Evolutionary conservation across 1,284 basidiomycete species (phyloP).

Genomic region (Termitomyces sp.): DNA sequence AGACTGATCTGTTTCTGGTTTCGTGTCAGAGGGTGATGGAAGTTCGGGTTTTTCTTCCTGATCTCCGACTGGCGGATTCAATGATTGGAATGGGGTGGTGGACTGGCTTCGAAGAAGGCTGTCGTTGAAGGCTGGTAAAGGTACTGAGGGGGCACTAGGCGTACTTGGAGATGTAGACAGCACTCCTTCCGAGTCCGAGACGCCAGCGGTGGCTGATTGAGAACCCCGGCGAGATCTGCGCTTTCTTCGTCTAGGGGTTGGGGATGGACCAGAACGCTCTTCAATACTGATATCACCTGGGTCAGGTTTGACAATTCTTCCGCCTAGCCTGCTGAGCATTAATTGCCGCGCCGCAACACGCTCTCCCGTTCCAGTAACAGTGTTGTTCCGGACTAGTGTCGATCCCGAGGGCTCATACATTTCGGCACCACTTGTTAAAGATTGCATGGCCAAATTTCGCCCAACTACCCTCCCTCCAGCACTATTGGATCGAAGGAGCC

Average conservation of each 20-base stretch:
- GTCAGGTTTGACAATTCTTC: constrained; percentile 57
- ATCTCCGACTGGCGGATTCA: constrained; percentile 25
- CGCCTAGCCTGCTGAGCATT: constrained; percentile 58
- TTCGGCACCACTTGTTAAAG: constrained; percentile 63
- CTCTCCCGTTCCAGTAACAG: constrained; percentile 67
- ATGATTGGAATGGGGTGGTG: constrained; percentile 36
- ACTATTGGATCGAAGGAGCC: constrained; percentile 75
- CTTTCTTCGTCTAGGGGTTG: constrained; percentile 48
- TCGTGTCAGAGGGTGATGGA: constrained; percentile 20
- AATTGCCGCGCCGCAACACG: constrained; percentile 61
- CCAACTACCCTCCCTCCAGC: constrained; percentile 46
- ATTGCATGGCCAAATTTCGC: constrained; percentile 65
- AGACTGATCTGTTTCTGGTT: constrained; percentile 24
- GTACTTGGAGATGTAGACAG: constrained; percentile 57
- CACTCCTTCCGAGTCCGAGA: constrained; percentile 59
- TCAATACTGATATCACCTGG: constrained; percentile 61
- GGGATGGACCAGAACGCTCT: constrained; percentile 44
- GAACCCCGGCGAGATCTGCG: constrained; percentile 57
- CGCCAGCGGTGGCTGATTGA: constrained; percentile 38
- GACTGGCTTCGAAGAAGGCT: constrained; percentile 30
- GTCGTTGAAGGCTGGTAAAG: constrained; percentile 38
- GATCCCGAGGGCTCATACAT: constrained; percentile 47
- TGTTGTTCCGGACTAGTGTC: constrained; percentile 64
- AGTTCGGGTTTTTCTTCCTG: constrained; percentile 23
- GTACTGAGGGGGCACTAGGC: constrained; percentile 50